These are phyloP conservation scores for Trichoderma polysporum DNA, from an alignment of 2,329 filamentous ascomycete genomes.

Conservation along the genomic window DNA sequence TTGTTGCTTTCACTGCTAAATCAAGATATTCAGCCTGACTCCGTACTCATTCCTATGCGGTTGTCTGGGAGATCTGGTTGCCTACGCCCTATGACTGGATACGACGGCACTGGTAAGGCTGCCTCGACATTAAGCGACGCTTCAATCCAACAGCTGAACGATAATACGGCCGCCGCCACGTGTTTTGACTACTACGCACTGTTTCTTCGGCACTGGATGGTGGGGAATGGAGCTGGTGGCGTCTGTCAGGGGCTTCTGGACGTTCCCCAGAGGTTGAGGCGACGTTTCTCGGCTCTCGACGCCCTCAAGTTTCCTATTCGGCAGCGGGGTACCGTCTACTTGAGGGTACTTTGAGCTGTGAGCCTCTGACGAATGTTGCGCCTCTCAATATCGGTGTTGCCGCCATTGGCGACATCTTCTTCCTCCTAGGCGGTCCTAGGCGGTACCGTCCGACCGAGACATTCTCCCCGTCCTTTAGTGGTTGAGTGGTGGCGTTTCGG, in stretches of 20 bases:
- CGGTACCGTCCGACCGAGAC: neutral
- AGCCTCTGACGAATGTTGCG: slow-evolving; percentile 2
- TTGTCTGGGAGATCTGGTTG: neutral
- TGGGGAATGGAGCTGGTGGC: slow-evolving; percentile 12
- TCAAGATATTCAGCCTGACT: neutral
- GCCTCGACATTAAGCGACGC: neutral
- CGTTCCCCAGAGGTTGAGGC: slow-evolving; percentile 15
- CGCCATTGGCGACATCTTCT: neutral
- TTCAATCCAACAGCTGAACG: neutral
- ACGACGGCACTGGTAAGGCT: neutral
- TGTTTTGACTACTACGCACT: neutral
- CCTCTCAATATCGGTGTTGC: slow-evolving; percentile 1
- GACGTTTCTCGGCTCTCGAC: neutral
- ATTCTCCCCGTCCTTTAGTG: neutral
- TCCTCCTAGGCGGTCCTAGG: neutral
- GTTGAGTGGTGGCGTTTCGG: neutral
- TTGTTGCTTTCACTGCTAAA: neutral
- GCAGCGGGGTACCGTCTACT: neutral
- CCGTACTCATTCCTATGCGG: neutral
- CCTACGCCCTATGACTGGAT: slow-evolving; percentile 3
- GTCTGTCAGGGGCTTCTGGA: slow-evolving; percentile 3
- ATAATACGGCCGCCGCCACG: neutral
- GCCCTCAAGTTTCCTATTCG: neutral
- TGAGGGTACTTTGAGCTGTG: neutral
- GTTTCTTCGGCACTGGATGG: slow-evolving; percentile 15